Base-by-base conservation (phyloP, 441 rosid species). In the Hypseocharis bilobata region DNA sequence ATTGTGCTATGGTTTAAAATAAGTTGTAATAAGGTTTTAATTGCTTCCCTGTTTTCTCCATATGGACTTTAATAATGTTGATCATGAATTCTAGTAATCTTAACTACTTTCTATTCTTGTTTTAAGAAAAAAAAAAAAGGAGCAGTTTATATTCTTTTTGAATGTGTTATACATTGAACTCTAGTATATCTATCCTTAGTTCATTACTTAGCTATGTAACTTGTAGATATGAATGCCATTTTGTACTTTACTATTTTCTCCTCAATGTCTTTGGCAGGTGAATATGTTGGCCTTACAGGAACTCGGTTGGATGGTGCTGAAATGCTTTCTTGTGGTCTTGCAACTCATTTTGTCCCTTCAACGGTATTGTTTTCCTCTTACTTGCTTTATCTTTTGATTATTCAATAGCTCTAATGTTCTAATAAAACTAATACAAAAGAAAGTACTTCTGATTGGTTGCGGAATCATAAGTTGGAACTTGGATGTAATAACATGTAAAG, bases 291-390 rank as follows among this genome's bases (percentile, higher is more conserved):
- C 62, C 95, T 92, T 54, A 83, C 96, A 3, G 93, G 96, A 65
- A 65, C 88, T 59, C 79, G 91, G 70, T 71, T 91, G 76, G 97
- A 91, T 77, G 96, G 92, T 44, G 83, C 86, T 45, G 97, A 91
- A 75, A 85, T 91, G 94, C 83, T 84, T 74, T 80, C 87, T 44
- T 87, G 87, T 76, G 96, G 96, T 68, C 92, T 91, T 70, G 96
- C 94, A 27, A 91, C 92, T 68, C 97, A 91, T 77, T 87, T 76
- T 77, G 84, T 88, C 34, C 88, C 84, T 54, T 85, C 91, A 67
- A 47, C 59, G 65, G 94, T 88, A 87, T 66, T 66, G 63, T 61
- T 68, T 8, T 70, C 47, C 47, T 61, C 68, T 0, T 19, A 49
- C 63, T 36, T 4, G 57, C 7, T 60, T 65, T 66, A 40, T 22